Conservation (phyloP, 768 basidiomycete species). For the Mycena olivaceomarginata region DNA sequence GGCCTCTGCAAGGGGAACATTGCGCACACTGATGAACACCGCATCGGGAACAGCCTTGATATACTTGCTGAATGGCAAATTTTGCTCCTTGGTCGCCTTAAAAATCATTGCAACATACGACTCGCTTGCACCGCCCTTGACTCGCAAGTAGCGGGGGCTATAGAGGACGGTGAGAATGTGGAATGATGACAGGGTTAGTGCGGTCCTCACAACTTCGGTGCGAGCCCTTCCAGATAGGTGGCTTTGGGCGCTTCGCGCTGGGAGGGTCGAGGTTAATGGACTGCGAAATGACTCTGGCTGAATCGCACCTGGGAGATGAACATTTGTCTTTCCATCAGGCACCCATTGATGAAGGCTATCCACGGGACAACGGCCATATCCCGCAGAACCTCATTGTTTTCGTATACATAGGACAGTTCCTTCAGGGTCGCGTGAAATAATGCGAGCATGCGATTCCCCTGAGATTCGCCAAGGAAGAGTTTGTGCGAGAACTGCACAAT, state of each 20-base stretch:
- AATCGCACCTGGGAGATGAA: constrained; percentile 18
- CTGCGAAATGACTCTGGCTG: background rate
- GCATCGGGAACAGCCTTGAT: constrained; percentile 24
- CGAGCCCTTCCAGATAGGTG: background rate
- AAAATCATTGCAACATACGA: constrained; percentile 34
- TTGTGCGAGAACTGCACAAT: constrained; percentile 24
- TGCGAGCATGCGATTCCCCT: constrained; percentile 28
- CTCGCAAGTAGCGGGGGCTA: constrained; percentile 33
- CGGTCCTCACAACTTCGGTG: constrained; percentile 3
- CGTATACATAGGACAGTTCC: constrained; percentile 24
- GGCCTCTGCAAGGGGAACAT: background rate
- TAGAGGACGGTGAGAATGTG: background rate
- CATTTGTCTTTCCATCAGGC: constrained; percentile 25
- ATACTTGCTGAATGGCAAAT: constrained; percentile 38
- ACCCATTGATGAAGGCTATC: constrained; percentile 28
- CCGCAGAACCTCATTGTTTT: constrained; percentile 15
- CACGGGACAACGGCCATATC: constrained; percentile 25
- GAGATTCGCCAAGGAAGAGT: constrained; percentile 15
- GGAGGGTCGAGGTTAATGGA: constrained; percentile 1
- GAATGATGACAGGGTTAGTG: background rate
- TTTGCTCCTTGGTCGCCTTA: constrained; percentile 28
- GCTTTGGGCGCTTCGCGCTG: constrained; percentile 4
- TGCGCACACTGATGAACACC: constrained; percentile 1
- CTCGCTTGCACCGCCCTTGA: constrained; percentile 28
- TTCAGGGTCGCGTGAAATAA: constrained; percentile 12